Evolutionary conservation across 2,329 filamentous ascomycete species (phyloP).

Genomic region (Hypoxylon sp.): DNA sequence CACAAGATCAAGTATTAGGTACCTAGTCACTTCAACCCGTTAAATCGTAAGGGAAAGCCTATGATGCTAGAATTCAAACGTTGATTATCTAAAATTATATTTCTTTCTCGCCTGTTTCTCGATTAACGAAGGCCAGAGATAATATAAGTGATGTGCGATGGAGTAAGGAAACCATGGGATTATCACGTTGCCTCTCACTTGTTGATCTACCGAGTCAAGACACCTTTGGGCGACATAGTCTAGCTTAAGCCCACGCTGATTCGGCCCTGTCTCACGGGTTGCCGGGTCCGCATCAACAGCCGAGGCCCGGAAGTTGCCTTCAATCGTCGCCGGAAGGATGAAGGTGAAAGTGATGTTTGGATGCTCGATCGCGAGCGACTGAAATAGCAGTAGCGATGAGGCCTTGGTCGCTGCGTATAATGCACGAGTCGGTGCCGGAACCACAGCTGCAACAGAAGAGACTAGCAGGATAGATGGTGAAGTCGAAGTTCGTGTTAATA

Average conservation of each 20-base stretch:
- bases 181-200: slow-evolving; percentile 50
- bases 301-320: slow-evolving; percentile 56
- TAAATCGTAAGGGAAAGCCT: not conserved
- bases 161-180: slow-evolving; percentile 54
- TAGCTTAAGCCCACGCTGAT: slow-evolving; percentile 53
- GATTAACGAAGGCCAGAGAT: slow-evolving; percentile 53
- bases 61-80: not conserved
- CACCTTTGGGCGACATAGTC: slow-evolving; percentile 53
- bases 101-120: slow-evolving; percentile 53
- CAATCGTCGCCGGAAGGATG: slow-evolving; percentile 55
- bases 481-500: slow-evolving; percentile 52
- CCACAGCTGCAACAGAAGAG: slow-evolving; percentile 52
- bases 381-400: slow-evolving; percentile 54
- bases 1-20: not conserved
- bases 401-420: slow-evolving; percentile 56
- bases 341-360: slow-evolving; percentile 53
- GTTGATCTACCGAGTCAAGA: slow-evolving; percentile 51
- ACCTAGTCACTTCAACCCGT: not conserved
- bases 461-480: slow-evolving; percentile 52
- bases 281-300: slow-evolving; percentile 52
- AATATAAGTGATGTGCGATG: slow-evolving; percentile 53
- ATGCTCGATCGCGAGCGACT: slow-evolving; percentile 56
- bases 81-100: slow-evolving; percentile 49
- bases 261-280: slow-evolving; percentile 46
- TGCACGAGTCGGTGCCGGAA: slow-evolving; percentile 55